Conservation (phyloP, 345 rosid genomes). For the Gossypium raimondii region DNA sequence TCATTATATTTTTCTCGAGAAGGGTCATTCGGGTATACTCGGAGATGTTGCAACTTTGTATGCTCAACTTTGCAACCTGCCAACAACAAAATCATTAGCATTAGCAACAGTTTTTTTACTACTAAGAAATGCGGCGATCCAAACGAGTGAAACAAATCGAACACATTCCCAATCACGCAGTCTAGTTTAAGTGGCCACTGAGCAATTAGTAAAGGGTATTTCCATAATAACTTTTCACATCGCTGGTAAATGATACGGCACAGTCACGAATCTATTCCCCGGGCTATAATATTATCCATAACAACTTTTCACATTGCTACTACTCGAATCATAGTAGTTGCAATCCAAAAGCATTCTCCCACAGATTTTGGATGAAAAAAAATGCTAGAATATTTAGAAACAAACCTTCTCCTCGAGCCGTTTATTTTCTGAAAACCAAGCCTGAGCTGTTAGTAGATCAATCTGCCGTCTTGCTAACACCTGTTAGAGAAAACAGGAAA, state of each 20-base stretch:
- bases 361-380: neutral
- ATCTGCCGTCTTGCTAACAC: slow-evolving; percentile 68
- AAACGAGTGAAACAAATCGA: neutral
- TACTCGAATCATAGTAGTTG: neutral
- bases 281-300: neutral
- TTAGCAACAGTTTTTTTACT: neutral
- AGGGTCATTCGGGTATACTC: neutral
- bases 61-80: neutral
- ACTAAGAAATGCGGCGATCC: neutral
- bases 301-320: neutral
- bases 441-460: slow-evolving; percentile 72
- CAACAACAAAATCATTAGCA: neutral
- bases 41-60: neutral
- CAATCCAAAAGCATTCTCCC: neutral
- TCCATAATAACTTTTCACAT: neutral
- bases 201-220: no score
- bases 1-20: neutral
- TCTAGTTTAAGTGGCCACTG: no score
- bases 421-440: slow-evolving; percentile 76
- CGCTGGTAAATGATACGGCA: neutral
- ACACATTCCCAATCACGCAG: neutral
- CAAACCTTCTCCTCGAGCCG: slow-evolving; percentile 71
- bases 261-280: neutral
- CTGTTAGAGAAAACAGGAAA: slow-evolving; percentile 29
- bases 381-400: neutral